Evolutionary conservation across 2,329 filamentous ascomycete genomes (phyloP), one percentile per base, ranked within the genome.

Genomic region (Myrmaecium sp.): DNA sequence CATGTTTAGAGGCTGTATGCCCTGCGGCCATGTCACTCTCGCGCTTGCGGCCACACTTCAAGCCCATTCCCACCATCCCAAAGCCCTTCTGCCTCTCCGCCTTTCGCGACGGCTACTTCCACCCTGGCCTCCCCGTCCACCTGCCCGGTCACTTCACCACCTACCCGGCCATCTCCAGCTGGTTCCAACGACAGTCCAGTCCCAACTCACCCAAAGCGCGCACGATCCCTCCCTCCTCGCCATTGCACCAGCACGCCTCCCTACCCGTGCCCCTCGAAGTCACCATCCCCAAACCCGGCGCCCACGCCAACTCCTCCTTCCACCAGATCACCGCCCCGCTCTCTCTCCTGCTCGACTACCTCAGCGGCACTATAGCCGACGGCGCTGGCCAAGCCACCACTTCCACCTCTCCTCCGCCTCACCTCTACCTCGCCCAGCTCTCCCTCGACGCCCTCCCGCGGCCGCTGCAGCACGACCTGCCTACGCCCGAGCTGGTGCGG

Each of bases 401-500:
- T 17, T 37, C 40, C 25, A 32, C 36, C 13, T 36, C 42, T 26
- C 27, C 40, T 5, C 39, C 36, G 4, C 38, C 41, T 3, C 49
- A 50, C n/a, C 58, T 94, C 3, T 95, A 95, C 47, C 73, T 95
- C 28, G 84, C 86, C 0, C 89, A 95, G 52, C 77, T 74, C 9
- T 62, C 75, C 17, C 60, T 94, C 2, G 43, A 60, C 4, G 66
- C 77, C 29, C 64, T 95, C 0, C 83, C 86, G 0, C 27, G 38
- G 0, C 35, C 51, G 1, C 52, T 93, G 1, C 64, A 60, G 29
- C 44, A 59, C 3, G 80, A 91, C 39, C 47, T 93, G 0, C 74
- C 75, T 0, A 64, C 64, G 0, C 84, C 83, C 0, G 46, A 58
- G 1, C 41, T 84, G 4, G 69, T 92, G 3, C 48, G 43, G 3